Conservation (phyloP, 192 early-diverging fungal species). For the Coemansia sp. region DNA sequence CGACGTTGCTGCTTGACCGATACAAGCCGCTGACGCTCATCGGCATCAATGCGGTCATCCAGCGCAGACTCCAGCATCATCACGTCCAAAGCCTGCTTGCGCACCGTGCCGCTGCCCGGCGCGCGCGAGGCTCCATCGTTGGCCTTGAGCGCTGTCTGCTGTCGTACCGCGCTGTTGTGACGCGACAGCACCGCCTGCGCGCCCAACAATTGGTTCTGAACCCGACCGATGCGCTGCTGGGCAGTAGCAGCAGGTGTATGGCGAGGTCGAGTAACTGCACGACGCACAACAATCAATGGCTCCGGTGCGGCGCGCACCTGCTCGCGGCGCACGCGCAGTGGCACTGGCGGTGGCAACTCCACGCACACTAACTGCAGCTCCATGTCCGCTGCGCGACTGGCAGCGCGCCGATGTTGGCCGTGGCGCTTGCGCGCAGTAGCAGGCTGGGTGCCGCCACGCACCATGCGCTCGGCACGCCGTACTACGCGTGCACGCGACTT, state of each 20-base stretch:
- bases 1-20: constrained; percentile 7
- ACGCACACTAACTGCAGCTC: constrained; percentile 46
- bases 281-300: constrained; percentile 52
- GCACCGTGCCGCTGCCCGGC: constrained; percentile 28
- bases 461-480: constrained; percentile 49
- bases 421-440: constrained; percentile 10
- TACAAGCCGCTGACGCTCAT: constrained; percentile 19
- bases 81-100: constrained; percentile 38
- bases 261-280: constrained; percentile 1
- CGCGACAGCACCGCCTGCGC: constrained; percentile 52
- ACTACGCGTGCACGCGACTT: constrained; percentile 28
- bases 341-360: constrained; percentile 54
- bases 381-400: constrained; percentile 44
- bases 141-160: background rate
- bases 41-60: constrained; percentile 34
- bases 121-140: background rate
- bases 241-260: constrained; percentile 8
- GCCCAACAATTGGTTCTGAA: constrained; percentile 55
- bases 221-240: constrained; percentile 38
- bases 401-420: constrained; percentile 32
- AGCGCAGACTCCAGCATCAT: constrained; percentile 50
- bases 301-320: constrained; percentile 35
- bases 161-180: constrained; percentile 44
- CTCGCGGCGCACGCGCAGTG: constrained; percentile 53
- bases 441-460: constrained; percentile 33